These are phyloP conservation scores for Maudiozyma pseudohumilis DNA, from an alignment of 805 yeast species.

Conservation along the genomic window DNA sequence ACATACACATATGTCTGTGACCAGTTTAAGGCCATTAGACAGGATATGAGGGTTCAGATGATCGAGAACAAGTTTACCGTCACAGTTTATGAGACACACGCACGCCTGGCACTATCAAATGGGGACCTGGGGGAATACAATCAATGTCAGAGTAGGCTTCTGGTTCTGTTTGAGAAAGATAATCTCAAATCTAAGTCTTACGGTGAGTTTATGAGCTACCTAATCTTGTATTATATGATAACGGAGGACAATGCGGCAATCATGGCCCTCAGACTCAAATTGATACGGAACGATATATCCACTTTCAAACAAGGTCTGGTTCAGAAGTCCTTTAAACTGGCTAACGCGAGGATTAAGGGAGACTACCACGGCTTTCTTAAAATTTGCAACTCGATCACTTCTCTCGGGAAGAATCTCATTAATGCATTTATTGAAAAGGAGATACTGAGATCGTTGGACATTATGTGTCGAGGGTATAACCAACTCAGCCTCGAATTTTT, in stretches of 20 bases:
- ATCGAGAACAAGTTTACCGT: conserved; percentile 70
- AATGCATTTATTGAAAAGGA: conserved; percentile 48
- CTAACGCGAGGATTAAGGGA: conserved; percentile 28
- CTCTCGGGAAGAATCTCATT: conserved; percentile 38
- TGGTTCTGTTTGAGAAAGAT: conserved; percentile 44
- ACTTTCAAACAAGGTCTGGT: conserved; percentile 16
- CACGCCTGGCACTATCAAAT: conserved; percentile 73
- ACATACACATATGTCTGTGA: conserved; percentile 73
- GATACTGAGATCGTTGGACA: conserved; percentile 45
- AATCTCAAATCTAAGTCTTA: conserved; percentile 27
- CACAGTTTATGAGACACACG: conserved; percentile 74
- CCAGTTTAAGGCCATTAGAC: conserved; percentile 86
- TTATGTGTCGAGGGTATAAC: conserved; percentile 49
- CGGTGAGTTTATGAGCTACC: conserved; percentile 62
- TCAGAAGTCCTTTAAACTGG: conserved; percentile 23
- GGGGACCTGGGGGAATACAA: conserved; percentile 89
- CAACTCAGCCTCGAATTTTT: conserved; percentile 35
- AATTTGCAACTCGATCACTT: conserved; percentile 32
- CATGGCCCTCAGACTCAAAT: conserved; percentile 19
- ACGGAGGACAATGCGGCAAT: conserved; percentile 45
- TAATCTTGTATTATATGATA: conserved; percentile 63
- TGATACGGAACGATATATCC: conserved; percentile 9
- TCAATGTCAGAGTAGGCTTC: conserved; percentile 82
- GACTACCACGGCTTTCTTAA: conserved; percentile 48
- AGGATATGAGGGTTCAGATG: conserved; percentile 87